Evolutionary conservation across 1,284 basidiomycete species (phyloP).

Genomic region (Cryptococcus hybrid): DNA sequence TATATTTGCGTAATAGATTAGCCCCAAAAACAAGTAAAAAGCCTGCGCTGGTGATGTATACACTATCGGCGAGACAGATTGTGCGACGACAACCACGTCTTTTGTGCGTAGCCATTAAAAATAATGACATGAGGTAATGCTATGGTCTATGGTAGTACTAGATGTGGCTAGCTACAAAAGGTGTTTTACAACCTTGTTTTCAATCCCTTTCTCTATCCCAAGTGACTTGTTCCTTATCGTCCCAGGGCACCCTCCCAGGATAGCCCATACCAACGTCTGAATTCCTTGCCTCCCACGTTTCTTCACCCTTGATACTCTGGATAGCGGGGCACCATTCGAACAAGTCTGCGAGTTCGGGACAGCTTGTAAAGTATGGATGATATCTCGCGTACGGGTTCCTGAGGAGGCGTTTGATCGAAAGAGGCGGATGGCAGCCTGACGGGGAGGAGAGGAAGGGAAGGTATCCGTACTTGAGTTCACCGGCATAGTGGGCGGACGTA

Average conservation of each 20-base stretch:
- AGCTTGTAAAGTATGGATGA: conserved; percentile 80
- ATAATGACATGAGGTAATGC: too few relatives aligned
- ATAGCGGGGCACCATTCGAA: conserved; percentile 81
- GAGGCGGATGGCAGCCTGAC: conserved; percentile 81
- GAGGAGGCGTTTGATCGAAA: conserved; percentile 69
- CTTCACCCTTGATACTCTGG: neutral
- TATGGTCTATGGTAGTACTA: too few relatives aligned
- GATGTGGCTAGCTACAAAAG: too few relatives aligned
- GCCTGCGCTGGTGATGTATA: conserved; percentile 13
- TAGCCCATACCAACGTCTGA: conserved; percentile 21
- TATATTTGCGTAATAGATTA: neutral
- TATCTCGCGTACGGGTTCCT: conserved; percentile 77
- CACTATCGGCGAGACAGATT: neutral
- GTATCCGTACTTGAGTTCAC: conserved; percentile 74
- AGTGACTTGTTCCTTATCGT: conserved; percentile 1
- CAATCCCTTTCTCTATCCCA: conserved; percentile 15
- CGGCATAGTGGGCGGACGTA: conserved; percentile 59
- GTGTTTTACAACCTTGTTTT: neutral
- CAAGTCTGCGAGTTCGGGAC: conserved; percentile 68
- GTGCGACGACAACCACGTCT: too few relatives aligned
- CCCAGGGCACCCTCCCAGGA: conserved; percentile 11
- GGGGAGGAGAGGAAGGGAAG: conserved; percentile 70
- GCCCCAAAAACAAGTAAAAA: conserved; percentile 13
- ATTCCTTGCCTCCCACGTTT: conserved; percentile 8
- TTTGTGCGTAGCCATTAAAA: too few relatives aligned